Evolutionary conservation across 2,329 filamentous ascomycete genomes (phyloP).

Genomic region (Aspergillus phoenicis): DNA sequence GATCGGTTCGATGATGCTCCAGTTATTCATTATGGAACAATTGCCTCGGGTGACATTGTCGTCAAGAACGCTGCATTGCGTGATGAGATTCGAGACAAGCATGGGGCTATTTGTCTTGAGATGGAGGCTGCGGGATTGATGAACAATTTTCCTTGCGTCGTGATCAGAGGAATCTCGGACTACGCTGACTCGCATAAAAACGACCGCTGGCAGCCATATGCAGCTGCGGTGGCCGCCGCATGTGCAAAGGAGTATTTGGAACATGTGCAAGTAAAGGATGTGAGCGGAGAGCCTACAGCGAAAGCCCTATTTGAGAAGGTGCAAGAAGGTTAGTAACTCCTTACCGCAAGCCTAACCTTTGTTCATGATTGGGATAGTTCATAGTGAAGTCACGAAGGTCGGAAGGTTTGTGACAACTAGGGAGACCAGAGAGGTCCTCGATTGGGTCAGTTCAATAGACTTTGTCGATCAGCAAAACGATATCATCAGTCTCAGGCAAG

Average conservation of each 20-base stretch:
- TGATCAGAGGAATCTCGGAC: constrained; percentile 12
- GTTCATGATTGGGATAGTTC: no score
- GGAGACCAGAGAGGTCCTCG: no score
- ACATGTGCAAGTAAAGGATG: not conserved
- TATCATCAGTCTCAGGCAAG: no score
- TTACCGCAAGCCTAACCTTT: no score
- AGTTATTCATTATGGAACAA: constrained; percentile 7
- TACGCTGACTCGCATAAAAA: constrained; percentile 16
- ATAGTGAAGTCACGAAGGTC: no score
- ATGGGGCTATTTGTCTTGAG: constrained; percentile 1
- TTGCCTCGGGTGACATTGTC: not conserved
- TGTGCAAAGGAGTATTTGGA: constrained; percentile 15
- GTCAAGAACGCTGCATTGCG: constrained; percentile 1
- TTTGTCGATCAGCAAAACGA: no score
- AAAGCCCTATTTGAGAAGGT: no score
- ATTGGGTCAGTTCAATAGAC: no score
- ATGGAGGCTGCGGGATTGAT: constrained; percentile 7
- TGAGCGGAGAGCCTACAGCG: no score
- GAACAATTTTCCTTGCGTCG: constrained; percentile 3
- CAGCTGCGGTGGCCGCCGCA: constrained; percentile 7
- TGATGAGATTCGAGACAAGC: not conserved
- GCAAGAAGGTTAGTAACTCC: no score
- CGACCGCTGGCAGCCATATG: constrained; percentile 11
- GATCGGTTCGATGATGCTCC: not conserved
- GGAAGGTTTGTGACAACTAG: no score